phyloP scores from a whole-genome alignment of 2,329 filamentous ascomycete species.

The Penicillium brasilianum region DNA sequence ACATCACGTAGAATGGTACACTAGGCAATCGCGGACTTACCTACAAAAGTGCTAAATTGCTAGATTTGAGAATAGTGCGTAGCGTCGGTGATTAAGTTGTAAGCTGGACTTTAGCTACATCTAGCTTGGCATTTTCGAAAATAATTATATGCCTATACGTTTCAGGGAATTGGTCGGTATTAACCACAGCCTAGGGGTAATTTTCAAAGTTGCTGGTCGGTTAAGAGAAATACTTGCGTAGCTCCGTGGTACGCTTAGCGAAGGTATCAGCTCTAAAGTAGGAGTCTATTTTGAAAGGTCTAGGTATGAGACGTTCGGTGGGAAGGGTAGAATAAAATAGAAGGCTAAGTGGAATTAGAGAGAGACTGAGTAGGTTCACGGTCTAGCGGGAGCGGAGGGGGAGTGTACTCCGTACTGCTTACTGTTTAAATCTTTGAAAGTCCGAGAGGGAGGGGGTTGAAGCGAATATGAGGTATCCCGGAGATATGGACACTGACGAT shows the following conservation, averaged over 20 bases:
- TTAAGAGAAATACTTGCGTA: conserved; percentile 29
- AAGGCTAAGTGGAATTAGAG: conserved; percentile 14
- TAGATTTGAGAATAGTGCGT: conserved; percentile 43
- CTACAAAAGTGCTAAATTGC: conserved; percentile 45
- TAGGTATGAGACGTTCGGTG: conserved; percentile 13
- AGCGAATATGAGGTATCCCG: neutral
- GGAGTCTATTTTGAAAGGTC: conserved; percentile 7
- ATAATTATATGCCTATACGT: conserved; percentile 40
- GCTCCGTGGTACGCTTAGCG: conserved; percentile 17
- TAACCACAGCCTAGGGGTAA: conserved; percentile 36
- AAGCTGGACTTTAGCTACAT: conserved; percentile 29
- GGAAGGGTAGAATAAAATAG: conserved; percentile 5
- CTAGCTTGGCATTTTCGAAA: conserved; percentile 37
- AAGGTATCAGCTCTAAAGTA: conserved; percentile 5
- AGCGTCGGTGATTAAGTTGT: conserved; percentile 33
- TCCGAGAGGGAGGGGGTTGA: no score
- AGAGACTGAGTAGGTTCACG: conserved; percentile 1
- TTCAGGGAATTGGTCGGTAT: conserved; percentile 38
- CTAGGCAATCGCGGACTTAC: conserved; percentile 44
- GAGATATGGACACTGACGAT: no score
- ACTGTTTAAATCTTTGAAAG: neutral
- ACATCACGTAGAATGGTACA: conserved; percentile 34
- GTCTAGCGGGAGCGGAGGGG: neutral
- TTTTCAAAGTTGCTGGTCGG: conserved; percentile 23
- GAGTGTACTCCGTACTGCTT: neutral